These are phyloP conservation scores for Caloboletus inedulis DNA, from an alignment of 1,284 basidiomycete genomes.

Conservation along the genomic window DNA sequence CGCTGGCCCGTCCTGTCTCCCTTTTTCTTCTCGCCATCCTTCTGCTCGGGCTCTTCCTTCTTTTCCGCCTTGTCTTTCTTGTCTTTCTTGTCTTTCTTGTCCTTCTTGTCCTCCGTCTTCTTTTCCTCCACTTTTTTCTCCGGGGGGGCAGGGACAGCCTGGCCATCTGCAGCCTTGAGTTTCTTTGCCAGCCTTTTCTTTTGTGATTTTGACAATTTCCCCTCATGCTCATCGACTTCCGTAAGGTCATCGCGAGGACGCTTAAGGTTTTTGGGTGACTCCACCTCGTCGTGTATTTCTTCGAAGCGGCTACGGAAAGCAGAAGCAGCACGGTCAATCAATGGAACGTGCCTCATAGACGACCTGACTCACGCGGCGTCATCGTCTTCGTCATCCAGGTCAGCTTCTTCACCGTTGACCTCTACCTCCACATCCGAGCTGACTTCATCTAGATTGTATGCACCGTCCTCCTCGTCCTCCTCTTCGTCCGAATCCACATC, in stretches of 20 bases:
- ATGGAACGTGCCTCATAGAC: neutral
- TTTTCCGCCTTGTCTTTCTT: slow-evolving; percentile 43
- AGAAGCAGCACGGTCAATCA: neutral
- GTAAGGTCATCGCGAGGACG: slow-evolving; percentile 56
- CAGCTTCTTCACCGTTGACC: slow-evolving; percentile 55
- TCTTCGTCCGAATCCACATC: slow-evolving; percentile 48
- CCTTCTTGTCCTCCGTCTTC: slow-evolving; percentile 37
- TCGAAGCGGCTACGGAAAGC: slow-evolving; percentile 65
- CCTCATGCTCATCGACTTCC: slow-evolving; percentile 42
- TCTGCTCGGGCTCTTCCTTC: slow-evolving; percentile 34
- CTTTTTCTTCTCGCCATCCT: slow-evolving; percentile 35
- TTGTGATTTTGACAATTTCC: slow-evolving; percentile 50
- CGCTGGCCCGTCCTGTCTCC: slow-evolving; percentile 40
- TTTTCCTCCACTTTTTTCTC: slow-evolving; percentile 41
- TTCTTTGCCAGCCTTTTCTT: slow-evolving; percentile 75
- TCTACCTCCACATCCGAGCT: slow-evolving; percentile 79
- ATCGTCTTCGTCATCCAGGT: slow-evolving; percentile 59
- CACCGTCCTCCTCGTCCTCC: slow-evolving; percentile 48
- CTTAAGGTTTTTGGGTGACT: slow-evolving; percentile 43
- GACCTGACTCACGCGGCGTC: slow-evolving; percentile 39
- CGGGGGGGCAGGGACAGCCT: slow-evolving; percentile 46
- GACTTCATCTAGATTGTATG: slow-evolving; percentile 63
- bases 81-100: slow-evolving; percentile 34
- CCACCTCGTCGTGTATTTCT: slow-evolving; percentile 42
- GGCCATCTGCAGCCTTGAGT: slow-evolving; percentile 61